Evolutionary conservation across 441 rosid species (phyloP).

Genomic region (Gossypium lobatum): DNA sequence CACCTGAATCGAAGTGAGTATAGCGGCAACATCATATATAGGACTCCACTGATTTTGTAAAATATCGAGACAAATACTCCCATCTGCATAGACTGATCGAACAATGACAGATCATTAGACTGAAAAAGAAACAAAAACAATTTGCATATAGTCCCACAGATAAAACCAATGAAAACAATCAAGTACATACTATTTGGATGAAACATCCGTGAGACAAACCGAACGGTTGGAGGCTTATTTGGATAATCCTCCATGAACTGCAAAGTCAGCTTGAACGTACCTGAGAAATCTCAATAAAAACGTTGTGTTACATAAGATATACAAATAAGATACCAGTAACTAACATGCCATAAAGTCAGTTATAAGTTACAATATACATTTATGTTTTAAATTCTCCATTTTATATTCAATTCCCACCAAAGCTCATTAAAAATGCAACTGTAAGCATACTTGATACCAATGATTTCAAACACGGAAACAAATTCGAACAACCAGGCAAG

Average conservation of each 20-base stretch:
- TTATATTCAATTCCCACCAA: background rate
- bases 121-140: background rate
- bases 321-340: background rate
- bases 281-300: conserved; percentile 23
- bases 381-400: background rate
- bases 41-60: conserved; percentile 75
- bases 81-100: conserved; percentile 57
- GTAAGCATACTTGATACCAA: background rate
- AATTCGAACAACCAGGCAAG: background rate
- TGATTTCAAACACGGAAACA: background rate
- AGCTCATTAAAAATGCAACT: background rate
- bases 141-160: background rate
- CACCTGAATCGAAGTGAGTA: conserved; percentile 68
- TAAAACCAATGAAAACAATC: background rate
- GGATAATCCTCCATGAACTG: conserved; percentile 52
- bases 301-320: background rate
- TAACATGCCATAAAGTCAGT: too few species aligned
- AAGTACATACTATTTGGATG: conserved; percentile 42
- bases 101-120: background rate
- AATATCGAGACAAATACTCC: conserved; percentile 63
- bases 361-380: background rate
- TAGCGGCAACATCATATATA: conserved; percentile 52
- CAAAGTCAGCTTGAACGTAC: conserved; percentile 44
- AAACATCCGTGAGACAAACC: conserved; percentile 47
- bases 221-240: conserved; percentile 49